Evolutionary conservation across 2,329 filamentous ascomycete species (phyloP), one percentile per base, ranked within the genome.

Genomic region (Cercospora berteroae): DNA sequence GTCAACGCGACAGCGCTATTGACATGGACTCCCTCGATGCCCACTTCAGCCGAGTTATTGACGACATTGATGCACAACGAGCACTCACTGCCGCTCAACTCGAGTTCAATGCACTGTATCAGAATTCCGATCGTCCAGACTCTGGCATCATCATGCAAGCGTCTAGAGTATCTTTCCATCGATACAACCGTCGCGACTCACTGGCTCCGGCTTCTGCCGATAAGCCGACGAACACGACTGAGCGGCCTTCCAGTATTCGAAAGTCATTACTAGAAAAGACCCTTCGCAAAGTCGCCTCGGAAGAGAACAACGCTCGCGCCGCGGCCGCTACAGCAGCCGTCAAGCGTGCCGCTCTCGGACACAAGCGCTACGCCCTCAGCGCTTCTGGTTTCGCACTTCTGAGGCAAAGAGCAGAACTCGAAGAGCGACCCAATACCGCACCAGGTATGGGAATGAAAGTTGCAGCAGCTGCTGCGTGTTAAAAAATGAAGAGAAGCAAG

Each of bases 1-100:
- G 56, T 13, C 60, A 55, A 31, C 52, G 31, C 13, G 61, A 64
- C 29, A 61, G 64, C 18, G 50, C 44, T 9, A 63, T 64, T 3
- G 64, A 66, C 16, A 23, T 67, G 12, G 31, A 27, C 2, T 63
- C 52, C 5, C 59, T 73, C 31, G 70, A 70, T 18, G 59, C 56
- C 7, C 67, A 71, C 18, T 69, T 71, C 65, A 69, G 68, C 48
- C 68, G 63, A 25, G 57, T 73, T 56, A 66, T 73, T 8, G 64
- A 68, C 25, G 65, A 72, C 27, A 61, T 61, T 20, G 64, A 61
- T 20, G 50, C 58, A 13, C 64, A 57, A 25, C 39, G 31, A 31
- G 59, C 59, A 12, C 33, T 60, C 29, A 59, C 57, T 27, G 64
- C 57, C 13, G 64, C 64, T 29, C 63, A 65, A 36, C 27, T 65